These are phyloP conservation scores for Cutaneotrichosporon sp. DNA, from an alignment of 1,284 basidiomycete species.

Conservation along the genomic window DNA sequence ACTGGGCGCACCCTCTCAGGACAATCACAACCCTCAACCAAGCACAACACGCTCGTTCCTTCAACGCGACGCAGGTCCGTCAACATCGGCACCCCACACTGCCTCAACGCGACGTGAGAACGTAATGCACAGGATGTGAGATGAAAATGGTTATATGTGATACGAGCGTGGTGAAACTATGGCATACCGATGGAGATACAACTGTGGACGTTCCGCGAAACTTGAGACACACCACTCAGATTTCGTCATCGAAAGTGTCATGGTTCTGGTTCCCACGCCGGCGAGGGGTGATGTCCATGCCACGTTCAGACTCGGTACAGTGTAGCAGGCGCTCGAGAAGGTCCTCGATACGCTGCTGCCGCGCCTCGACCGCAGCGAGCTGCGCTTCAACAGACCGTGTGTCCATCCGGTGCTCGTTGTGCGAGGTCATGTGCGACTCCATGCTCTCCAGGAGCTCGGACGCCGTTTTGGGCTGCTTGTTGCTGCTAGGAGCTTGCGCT, in stretches of 20 bases:
- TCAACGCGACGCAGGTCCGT: no score
- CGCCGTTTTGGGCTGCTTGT: conserved; percentile 20
- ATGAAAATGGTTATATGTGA: no score
- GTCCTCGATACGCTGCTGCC: conserved; percentile 48
- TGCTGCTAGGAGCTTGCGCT: background rate
- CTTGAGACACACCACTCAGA: background rate
- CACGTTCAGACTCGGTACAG: conserved; percentile 4
- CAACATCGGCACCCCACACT: no score
- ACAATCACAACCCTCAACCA: no score
- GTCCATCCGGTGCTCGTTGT: conserved; percentile 5
- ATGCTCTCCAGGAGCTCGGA: conserved; percentile 24
- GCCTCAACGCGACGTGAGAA: no score
- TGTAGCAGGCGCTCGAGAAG: conserved; percentile 29
- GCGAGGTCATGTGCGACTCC: conserved; percentile 11
- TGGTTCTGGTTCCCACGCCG: conserved; percentile 1
- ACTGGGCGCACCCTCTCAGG: no score
- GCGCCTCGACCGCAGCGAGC: conserved; percentile 41
- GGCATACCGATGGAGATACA: background rate
- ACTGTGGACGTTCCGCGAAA: no score
- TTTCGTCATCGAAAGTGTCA: conserved; percentile 9
- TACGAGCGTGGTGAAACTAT: background rate
- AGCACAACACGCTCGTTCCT: no score
- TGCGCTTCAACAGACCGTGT: conserved; percentile 19
- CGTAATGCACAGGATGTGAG: no score
- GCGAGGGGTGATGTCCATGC: conserved; percentile 4